Evolutionary conservation across 164 flowering plant genomes (phyloP), one percentile per base, ranked within the genome.

Genomic region (Stephania cephalantha): DNA sequence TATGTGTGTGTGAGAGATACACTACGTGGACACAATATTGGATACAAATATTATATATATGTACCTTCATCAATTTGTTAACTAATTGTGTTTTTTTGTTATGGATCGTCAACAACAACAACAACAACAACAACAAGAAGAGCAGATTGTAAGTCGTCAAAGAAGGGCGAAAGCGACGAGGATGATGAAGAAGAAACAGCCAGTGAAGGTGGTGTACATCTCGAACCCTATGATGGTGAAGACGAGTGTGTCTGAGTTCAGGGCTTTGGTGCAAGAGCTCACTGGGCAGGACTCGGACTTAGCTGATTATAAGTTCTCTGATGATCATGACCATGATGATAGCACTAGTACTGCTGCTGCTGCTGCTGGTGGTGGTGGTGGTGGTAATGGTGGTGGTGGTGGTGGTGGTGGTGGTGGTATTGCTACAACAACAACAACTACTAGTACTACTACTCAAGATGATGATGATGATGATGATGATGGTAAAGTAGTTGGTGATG

Each of bases 201-300:
- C 80, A 0, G 50, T 93, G 75, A 93, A 91, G 78, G 91, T 93
- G 13, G 95, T 90, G 64, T 90, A 91, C 86, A 90, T 93, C 44
- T 89, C 94, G 4, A 88, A 79, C 76, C 98, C 98, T n/a, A 84
- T 90, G 91, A 93, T 87, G 88, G 89, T 91, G 30, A 82, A 85
- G 78, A 83, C 91, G 0, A 82, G 88, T 53, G 94, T 88, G 10
- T 86, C 95, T 1, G 75, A 87, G 71, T 93, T 93, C 72, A 82
- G 90, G 66, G 86, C 92, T 46, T 76, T 86, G 9, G 98, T 93
- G 8, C 98, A 93, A 76, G 86, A 88, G 71, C 95, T 93, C 81
- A 93, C 98, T 13, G 98, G 98, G 13, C 81, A 77, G 69, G 89
- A 90, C 70, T 87, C 93, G 48, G 78, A 80, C 31, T 12, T 74